phyloP scores from a whole-genome alignment of 129 eudicot species.

The Lactuca saligna region DNA sequence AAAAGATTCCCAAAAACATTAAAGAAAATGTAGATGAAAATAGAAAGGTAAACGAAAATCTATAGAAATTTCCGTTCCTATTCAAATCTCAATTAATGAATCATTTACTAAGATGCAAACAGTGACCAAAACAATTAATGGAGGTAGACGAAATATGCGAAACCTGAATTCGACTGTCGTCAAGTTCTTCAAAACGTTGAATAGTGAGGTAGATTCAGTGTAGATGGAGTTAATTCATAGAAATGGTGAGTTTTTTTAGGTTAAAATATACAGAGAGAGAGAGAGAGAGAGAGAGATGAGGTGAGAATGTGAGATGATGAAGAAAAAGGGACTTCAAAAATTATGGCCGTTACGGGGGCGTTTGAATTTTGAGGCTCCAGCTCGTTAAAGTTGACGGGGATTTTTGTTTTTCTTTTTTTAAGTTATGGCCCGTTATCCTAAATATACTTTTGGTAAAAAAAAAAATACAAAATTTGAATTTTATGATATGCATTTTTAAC shows the following conservation, averaged over 20 bases:
- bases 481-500: neutral
- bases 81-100: slow-evolving; percentile 3
- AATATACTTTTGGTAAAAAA: slow-evolving; percentile 11
- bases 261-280: slow-evolving; percentile 30
- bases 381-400: slow-evolving; percentile 33
- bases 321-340: slow-evolving; percentile 25
- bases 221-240: slow-evolving; percentile 18
- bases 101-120: slow-evolving; percentile 13
- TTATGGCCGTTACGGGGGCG: slow-evolving; percentile 49
- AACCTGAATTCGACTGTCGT: slow-evolving; percentile 27
- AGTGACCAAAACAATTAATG: slow-evolving; percentile 9
- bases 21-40: slow-evolving; percentile 19
- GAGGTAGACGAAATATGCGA: neutral
- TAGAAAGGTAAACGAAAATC: slow-evolving; percentile 8
- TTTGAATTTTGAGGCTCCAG: slow-evolving; percentile 37
- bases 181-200: slow-evolving; percentile 26
- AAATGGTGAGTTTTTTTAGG: slow-evolving; percentile 25
- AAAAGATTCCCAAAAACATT: neutral
- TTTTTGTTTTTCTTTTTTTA: slow-evolving; percentile 5
- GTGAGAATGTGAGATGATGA: slow-evolving; percentile 13
- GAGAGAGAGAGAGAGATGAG: slow-evolving; percentile 13
- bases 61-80: neutral
- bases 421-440: slow-evolving; percentile 18
- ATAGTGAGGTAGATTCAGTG: slow-evolving; percentile 18
- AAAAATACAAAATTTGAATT: slow-evolving; percentile 1